These are phyloP conservation scores for Diaporthe australafricana DNA, from an alignment of 2,329 filamentous ascomycete species.

Conservation along the genomic window DNA sequence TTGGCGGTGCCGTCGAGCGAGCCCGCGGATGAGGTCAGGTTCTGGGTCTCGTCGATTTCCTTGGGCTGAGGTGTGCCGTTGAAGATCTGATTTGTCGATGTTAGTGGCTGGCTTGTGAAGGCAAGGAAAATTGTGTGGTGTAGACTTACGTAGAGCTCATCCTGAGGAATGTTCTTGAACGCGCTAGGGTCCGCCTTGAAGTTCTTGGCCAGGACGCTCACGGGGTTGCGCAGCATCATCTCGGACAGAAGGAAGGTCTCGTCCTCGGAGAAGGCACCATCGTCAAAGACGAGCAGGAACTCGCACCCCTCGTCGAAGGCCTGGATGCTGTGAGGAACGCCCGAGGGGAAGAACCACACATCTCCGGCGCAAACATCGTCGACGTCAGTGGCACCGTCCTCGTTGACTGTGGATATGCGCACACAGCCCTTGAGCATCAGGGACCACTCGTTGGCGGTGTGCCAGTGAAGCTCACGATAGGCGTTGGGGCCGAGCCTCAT, in stretches of 20 bases:
- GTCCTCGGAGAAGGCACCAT: slow-evolving; percentile 69
- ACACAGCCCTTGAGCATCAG: slow-evolving; percentile 65
- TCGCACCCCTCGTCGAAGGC: slow-evolving; percentile 66
- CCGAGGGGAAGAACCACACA: slow-evolving; percentile 65
- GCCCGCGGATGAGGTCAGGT: slow-evolving; percentile 58
- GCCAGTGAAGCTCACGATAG: slow-evolving; percentile 74
- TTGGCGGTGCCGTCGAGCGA: slow-evolving; percentile 48
- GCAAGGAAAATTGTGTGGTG: too few relatives aligned
- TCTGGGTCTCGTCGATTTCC: slow-evolving; percentile 57
- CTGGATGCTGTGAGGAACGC: slow-evolving; percentile 64
- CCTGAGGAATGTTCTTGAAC: slow-evolving; percentile 59
- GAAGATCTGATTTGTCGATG: slow-evolving; percentile 54
- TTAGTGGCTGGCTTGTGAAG: slow-evolving; percentile 19
- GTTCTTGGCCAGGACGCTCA: slow-evolving; percentile 67
- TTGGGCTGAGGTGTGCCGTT: slow-evolving; percentile 60
- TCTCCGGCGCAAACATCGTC: slow-evolving; percentile 63
- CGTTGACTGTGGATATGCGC: slow-evolving; percentile 63
- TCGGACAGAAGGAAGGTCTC: slow-evolving; percentile 69
- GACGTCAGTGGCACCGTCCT: slow-evolving; percentile 60
- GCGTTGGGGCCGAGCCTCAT: slow-evolving; percentile 68
- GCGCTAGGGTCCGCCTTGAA: slow-evolving; percentile 59
- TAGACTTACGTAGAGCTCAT: slow-evolving; percentile 56
- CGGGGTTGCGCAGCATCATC: slow-evolving; percentile 62
- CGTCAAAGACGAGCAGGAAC: slow-evolving; percentile 71
- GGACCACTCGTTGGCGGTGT: slow-evolving; percentile 64